A percentile compares a stretch with the other conserved stretches of the same genome.
These are phyloP conservation scores for Ceratocystis colombiana DNA, from an alignment of 2,329 filamentous ascomycete species.

Conservation along the genomic window DNA sequence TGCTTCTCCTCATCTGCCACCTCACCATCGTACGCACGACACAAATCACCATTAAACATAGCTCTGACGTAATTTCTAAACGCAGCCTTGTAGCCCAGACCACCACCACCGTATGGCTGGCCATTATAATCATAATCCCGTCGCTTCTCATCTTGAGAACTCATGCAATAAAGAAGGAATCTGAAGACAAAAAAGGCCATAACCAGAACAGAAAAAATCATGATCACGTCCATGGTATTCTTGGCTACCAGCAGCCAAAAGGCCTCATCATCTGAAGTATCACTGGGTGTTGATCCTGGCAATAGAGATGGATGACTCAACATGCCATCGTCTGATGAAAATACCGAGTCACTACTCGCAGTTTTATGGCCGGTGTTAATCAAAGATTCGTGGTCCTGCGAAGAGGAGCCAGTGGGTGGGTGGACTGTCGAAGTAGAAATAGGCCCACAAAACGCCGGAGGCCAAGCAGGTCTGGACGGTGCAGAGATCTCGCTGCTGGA, in stretches of 20 bases:
- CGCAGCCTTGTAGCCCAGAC: not conserved
- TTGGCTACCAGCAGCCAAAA: not conserved
- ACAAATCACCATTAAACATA: not conserved
- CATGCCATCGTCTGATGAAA: not conserved
- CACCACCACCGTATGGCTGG: not conserved
- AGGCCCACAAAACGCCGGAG: constrained; percentile 21
- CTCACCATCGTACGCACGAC: not conserved
- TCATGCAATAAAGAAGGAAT: not conserved
- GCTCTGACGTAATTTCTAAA: not conserved
- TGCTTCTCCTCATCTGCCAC: constrained; percentile 20
- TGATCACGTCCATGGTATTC: not conserved
- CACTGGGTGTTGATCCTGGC: not conserved
- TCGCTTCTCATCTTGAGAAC: not conserved
- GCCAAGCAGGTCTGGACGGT: constrained; percentile 22
- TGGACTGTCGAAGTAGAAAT: not conserved
- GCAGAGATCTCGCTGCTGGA: not conserved
- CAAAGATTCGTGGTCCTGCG: constrained; percentile 5
- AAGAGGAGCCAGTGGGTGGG: not conserved
- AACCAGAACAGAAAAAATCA: not conserved
- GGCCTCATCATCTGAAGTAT: not conserved
- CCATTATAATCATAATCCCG: not conserved
- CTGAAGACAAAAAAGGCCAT: constrained; percentile 2
- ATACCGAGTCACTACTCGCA: not conserved
- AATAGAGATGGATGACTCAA: not conserved
- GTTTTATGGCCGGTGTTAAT: constrained; percentile 8